These are phyloP conservation scores for Neonectria faginata DNA, from an alignment of 2,329 filamentous ascomycete genomes.

Conservation along the genomic window DNA sequence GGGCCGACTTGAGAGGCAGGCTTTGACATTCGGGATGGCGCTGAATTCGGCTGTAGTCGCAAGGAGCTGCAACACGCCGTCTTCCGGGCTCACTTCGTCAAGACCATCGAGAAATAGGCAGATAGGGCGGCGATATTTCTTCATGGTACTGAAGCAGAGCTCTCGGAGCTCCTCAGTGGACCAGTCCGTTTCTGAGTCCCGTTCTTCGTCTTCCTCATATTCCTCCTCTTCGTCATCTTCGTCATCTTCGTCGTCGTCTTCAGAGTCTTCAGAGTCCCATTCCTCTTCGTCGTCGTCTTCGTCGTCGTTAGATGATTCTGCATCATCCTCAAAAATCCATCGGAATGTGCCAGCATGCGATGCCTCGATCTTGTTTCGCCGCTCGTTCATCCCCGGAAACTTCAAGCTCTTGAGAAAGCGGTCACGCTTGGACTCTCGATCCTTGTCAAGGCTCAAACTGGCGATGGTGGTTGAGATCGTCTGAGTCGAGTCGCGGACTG, in stretches of 20 bases:
- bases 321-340: constrained; percentile 3
- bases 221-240: too few species aligned
- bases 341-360: neutral
- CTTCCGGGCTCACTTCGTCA: constrained; percentile 20
- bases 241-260: neutral
- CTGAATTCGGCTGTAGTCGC: neutral
- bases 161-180: constrained; percentile 4
- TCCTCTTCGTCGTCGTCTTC: neutral
- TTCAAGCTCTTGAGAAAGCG: neutral
- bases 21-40: constrained; percentile 4
- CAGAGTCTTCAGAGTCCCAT: neutral
- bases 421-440: neutral
- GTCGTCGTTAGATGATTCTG: neutral
- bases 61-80: neutral
- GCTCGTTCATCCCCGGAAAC: neutral
- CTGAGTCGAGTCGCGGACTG: neutral
- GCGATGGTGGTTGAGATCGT: neutral
- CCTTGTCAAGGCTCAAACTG: neutral
- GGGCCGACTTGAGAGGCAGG: constrained; percentile 20
- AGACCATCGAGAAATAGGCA: constrained; percentile 39
- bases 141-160: neutral
- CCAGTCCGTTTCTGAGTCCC: constrained; percentile 29
- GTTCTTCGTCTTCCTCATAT: too few species aligned
- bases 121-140: neutral
- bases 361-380: neutral